Percentiles rank a stretch among this genome's conserved stretches.
phyloP scores from a whole-genome alignment of 1,284 basidiomycete genomes.

The Wolfiporia cocos region DNA sequence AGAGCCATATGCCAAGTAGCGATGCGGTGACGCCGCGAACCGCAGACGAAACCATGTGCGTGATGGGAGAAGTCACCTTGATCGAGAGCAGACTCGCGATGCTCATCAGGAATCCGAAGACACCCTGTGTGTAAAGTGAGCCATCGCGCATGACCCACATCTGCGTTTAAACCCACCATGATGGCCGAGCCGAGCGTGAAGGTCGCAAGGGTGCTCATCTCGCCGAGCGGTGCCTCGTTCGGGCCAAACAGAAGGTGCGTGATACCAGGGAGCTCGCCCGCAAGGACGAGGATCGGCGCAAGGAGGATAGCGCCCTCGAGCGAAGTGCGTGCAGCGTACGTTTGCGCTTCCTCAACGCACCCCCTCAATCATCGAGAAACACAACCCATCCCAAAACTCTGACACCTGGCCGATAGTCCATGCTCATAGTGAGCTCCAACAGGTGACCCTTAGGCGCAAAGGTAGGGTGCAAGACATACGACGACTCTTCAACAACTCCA shows the following conservation, averaged over 20 bases:
- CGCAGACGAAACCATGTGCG: conserved; percentile 87
- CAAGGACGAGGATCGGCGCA: conserved; percentile 60
- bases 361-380: too few species aligned
- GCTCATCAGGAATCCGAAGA: conserved; percentile 84
- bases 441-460: too few species aligned
- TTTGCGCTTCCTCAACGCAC: too few species aligned
- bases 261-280: conserved; percentile 64
- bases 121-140: conserved; percentile 42
- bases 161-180: conserved; percentile 43
- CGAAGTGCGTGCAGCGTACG: too few species aligned
- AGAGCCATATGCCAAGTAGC: conserved; percentile 68
- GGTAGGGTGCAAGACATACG: too few species aligned
- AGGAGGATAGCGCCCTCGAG: conserved; percentile 61
- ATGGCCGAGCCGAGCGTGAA: conserved; percentile 76
- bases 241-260: conserved; percentile 48
- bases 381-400: too few species aligned
- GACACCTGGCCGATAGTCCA: too few species aligned
- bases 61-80: conserved; percentile 89
- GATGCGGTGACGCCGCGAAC: conserved; percentile 80
- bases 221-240: conserved; percentile 30
- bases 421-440: too few species aligned
- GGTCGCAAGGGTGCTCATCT: conserved; percentile 46
- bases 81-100: conserved; percentile 85
- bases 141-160: background rate
- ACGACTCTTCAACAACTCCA: too few species aligned